These are phyloP conservation scores for Bruguiera gymnorhiza DNA, from an alignment of 345 rosid species.

Conservation along the genomic window DNA sequence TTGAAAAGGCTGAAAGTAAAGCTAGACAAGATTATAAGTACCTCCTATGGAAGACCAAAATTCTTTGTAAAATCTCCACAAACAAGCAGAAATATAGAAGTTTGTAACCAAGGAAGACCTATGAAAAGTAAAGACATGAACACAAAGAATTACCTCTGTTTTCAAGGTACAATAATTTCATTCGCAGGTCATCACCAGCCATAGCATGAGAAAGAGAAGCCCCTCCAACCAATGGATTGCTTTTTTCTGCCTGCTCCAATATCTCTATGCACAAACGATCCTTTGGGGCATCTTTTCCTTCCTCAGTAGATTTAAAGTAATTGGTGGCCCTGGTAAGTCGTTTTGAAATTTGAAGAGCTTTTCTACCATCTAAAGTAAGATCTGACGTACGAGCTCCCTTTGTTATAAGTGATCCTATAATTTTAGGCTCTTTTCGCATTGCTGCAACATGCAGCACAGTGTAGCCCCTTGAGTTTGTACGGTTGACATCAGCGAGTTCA, in stretches of 20 bases:
- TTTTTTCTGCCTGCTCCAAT: conserved; percentile 64
- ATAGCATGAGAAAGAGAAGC: conserved; percentile 58
- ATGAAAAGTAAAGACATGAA: conserved; percentile 6
- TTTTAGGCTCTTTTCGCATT: conserved; percentile 71
- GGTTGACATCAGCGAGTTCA: conserved; percentile 64
- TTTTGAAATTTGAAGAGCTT: conserved; percentile 66
- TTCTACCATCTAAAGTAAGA: conserved; percentile 67
- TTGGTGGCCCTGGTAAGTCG: conserved; percentile 57
- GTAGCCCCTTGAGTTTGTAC: conserved; percentile 58
- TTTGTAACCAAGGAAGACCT: background rate
- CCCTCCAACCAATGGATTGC: conserved; percentile 57
- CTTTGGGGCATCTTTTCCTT: conserved; percentile 54
- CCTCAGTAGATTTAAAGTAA: conserved; percentile 44
- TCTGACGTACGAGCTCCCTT: conserved; percentile 73
- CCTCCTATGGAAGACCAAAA: too few species aligned
- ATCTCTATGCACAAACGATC: conserved; percentile 76
- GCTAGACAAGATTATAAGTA: too few species aligned
- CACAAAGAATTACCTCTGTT: conserved; percentile 55
- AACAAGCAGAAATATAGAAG: background rate
- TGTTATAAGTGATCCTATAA: conserved; percentile 62
- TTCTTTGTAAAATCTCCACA: too few species aligned
- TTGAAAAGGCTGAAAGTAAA: too few species aligned
- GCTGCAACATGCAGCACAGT: conserved; percentile 82
- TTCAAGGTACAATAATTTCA: conserved; percentile 69
- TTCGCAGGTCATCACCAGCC: conserved; percentile 70